A percentile compares a stretch with the other conserved stretches of the same genome.
Evolutionary conservation across 805 yeast genomes (phyloP).

Genomic region (Wickerhamiella sorbophila): DNA sequence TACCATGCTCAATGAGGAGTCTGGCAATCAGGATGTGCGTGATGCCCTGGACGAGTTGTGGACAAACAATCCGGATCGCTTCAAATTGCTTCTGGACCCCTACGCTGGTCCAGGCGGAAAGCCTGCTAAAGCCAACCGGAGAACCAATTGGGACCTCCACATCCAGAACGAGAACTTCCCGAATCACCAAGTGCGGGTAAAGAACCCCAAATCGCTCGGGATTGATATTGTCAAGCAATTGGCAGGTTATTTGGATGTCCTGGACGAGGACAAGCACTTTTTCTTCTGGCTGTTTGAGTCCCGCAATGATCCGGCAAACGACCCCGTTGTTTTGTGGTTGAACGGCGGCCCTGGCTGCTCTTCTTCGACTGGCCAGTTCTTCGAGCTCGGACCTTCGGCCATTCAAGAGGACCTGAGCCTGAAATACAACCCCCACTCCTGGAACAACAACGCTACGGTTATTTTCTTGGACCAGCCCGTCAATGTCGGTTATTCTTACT

Average conservation of each 20-base stretch:
- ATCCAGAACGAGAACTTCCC: constrained; percentile 14
- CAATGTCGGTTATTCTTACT: constrained; percentile 65
- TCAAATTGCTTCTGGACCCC: constrained; percentile 5
- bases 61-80: constrained; percentile 3
- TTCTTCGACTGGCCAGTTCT: constrained; percentile 71
- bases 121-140: constrained; percentile 7
- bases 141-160: constrained; percentile 9
- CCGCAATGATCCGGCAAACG: constrained; percentile 73
- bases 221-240: constrained; percentile 71
- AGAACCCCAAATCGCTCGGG: constrained; percentile 54
- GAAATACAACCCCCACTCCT: constrained; percentile 55
- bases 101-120: constrained; percentile 4
- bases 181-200: constrained; percentile 45
- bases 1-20: neutral
- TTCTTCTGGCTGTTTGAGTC: constrained; percentile 79
- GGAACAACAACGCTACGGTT: constrained; percentile 77
- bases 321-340: constrained; percentile 76
- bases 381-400: constrained; percentile 73
- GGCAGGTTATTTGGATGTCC: constrained; percentile 74
- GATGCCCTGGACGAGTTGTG: constrained; percentile 7
- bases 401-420: constrained; percentile 49
- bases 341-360: constrained; percentile 96
- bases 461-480: constrained; percentile 84
- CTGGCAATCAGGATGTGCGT: neutral
- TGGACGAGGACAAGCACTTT: constrained; percentile 72